Evolutionary conservation across 257 asterid genomes (phyloP).

Genomic region (Fraxinus anomala): DNA sequence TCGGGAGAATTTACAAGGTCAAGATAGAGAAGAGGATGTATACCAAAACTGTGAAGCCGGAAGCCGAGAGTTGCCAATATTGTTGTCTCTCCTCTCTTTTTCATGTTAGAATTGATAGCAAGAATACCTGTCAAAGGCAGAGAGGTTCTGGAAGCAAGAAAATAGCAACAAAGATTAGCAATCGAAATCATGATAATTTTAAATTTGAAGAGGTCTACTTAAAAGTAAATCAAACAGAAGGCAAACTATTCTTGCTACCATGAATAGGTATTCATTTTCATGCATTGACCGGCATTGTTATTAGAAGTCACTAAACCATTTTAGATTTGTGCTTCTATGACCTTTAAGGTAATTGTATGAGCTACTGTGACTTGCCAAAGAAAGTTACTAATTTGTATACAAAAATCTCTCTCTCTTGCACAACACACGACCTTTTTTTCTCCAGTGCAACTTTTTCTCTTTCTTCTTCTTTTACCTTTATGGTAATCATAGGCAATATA

Average conservation of each 20-base stretch:
- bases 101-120: not conserved
- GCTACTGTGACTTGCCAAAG: not conserved
- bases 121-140: not conserved
- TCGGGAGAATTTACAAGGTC: not conserved
- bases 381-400: not conserved
- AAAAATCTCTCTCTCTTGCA: not conserved
- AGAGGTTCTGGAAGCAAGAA: constrained; percentile 1
- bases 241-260: not conserved
- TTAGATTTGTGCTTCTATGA: not conserved
- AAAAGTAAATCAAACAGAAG: not conserved
- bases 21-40: not conserved
- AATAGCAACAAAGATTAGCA: not conserved
- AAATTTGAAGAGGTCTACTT: not conserved
- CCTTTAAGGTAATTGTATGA: not conserved
- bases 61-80: not conserved
- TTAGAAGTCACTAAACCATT: not conserved
- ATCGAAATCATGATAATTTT: not conserved
- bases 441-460: not conserved
- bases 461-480: not conserved
- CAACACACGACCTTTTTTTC: not conserved
- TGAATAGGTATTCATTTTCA: not conserved
- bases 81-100: not conserved
- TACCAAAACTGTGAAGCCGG: not conserved
- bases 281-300: not conserved
- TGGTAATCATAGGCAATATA: not conserved